Percentiles rank a stretch among this genome's conserved stretches.
Conservation (phyloP, 1,284 basidiomycete genomes). For the Microbotryum scabiosae region DNA sequence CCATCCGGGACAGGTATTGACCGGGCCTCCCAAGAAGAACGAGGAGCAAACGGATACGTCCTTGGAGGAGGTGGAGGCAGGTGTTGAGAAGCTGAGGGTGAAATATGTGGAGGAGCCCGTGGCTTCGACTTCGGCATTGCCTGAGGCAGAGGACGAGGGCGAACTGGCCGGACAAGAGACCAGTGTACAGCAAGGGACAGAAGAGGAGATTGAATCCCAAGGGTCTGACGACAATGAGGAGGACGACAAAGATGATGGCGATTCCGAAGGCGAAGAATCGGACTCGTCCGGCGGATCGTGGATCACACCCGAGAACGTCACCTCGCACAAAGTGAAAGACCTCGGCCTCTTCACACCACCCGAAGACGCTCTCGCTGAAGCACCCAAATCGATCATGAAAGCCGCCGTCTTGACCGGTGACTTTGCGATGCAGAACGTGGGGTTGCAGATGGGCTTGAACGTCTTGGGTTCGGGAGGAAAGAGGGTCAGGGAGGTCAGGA, state of each 20-base stretch:
- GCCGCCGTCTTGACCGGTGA: conserved; percentile 95
- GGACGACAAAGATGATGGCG: conserved; percentile 52
- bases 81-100: conserved; percentile 3
- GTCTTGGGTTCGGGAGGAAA: conserved; percentile 88
- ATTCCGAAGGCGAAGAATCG: conserved; percentile 58
- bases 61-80: not conserved
- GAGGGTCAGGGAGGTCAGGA: conserved; percentile 82
- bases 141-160: conserved; percentile 25
- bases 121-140: conserved; percentile 9
- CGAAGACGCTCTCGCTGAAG: conserved; percentile 12
- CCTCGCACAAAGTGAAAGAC: conserved; percentile 76
- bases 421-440: conserved; percentile 98
- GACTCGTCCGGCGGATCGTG: conserved; percentile 65
- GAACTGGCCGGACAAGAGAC: conserved; percentile 1
- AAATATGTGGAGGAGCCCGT: conserved; percentile 2
- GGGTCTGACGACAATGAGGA: conserved; percentile 19
- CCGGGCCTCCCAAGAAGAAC: conserved; percentile 20
- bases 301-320: conserved; percentile 90
- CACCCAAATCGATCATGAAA: conserved; percentile 47
- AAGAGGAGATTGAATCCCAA: not conserved
- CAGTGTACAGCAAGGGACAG: not conserved
- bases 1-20: conserved; percentile 39
- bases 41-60: not conserved
- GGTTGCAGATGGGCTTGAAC: conserved; percentile 88
- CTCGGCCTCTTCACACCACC: conserved; percentile 53